Percentiles rank a stretch among this genome's conserved stretches.
Conservation (phyloP, 768 basidiomycete species). For the Rhizopogon salebrosus region DNA sequence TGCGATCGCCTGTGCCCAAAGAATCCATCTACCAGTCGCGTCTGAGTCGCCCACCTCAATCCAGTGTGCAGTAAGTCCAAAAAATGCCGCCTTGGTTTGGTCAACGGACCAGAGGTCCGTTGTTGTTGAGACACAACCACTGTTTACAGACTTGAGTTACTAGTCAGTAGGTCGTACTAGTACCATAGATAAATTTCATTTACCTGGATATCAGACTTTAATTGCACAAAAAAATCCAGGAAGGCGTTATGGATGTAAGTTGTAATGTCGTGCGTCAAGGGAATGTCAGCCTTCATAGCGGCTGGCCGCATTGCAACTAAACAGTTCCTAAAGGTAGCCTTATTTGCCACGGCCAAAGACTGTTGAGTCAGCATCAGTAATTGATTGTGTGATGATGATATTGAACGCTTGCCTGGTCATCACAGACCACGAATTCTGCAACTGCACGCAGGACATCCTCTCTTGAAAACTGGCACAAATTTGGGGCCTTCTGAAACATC, state of each 20-base stretch:
- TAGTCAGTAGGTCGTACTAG: background rate
- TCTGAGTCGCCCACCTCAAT: constrained; percentile 15
- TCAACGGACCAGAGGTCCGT: constrained; percentile 15
- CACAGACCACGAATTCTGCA: constrained; percentile 10
- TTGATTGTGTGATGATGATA: background rate
- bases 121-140: constrained; percentile 9
- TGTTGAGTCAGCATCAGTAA: background rate
- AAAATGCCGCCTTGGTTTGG: constrained; percentile 15
- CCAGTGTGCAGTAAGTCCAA: constrained; percentile 18
- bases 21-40: constrained; percentile 15
- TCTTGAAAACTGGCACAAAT: constrained; percentile 7
- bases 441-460: constrained; percentile 7
- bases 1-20: constrained; percentile 17
- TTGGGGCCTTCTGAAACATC: background rate
- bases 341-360: constrained; percentile 11
- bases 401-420: constrained; percentile 15
- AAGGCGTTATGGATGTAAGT: constrained; percentile 14
- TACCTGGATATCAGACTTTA: constrained; percentile 8
- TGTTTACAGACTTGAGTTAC: constrained; percentile 4
- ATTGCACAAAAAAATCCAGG: constrained; percentile 1
- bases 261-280: constrained; percentile 10
- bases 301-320: constrained; percentile 14
- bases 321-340: constrained; percentile 11
- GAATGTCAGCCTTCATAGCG: constrained; percentile 10
- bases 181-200: background rate